These are phyloP conservation scores for Areca catechu DNA, from an alignment of 176 grass and related monocot species.

Conservation along the genomic window DNA sequence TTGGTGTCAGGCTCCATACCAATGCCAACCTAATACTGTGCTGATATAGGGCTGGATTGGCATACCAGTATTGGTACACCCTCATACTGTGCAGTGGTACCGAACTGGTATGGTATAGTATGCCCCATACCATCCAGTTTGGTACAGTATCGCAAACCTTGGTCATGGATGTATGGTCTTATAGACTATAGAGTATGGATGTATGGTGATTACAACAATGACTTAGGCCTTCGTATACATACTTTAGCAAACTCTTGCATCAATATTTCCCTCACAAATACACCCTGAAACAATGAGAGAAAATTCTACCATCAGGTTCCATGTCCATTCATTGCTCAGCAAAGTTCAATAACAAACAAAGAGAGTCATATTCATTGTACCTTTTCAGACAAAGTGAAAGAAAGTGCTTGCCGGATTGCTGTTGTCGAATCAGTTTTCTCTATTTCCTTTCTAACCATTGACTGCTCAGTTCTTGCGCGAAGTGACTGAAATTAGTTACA, in stretches of 20 bases:
- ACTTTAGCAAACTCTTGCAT: conserved; percentile 93
- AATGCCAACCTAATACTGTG: too few relatives aligned
- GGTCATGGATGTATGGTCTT: too few relatives aligned
- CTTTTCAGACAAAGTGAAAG: conserved; percentile 84
- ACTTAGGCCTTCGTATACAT: not conserved
- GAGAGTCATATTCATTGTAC: conserved; percentile 27
- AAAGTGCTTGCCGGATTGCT: conserved; percentile 74
- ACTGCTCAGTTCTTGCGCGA: conserved; percentile 72
- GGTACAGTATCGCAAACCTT: too few relatives aligned
- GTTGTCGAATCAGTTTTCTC: conserved; percentile 38
- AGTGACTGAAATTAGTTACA: conserved; percentile 43
- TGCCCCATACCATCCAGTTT: too few relatives aligned
- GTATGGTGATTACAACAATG: too few relatives aligned
- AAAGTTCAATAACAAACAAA: conserved; percentile 18
- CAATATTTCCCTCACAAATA: conserved; percentile 96
- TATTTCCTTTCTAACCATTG: conserved; percentile 37
- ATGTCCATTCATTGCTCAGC: conserved; percentile 9
- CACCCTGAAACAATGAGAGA: conserved; percentile 52
- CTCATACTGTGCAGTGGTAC: too few relatives aligned
- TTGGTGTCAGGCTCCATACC: too few relatives aligned
- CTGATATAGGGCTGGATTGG: too few relatives aligned
- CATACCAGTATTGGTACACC: too few relatives aligned
- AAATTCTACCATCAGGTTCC: not conserved
- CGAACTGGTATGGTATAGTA: too few relatives aligned
- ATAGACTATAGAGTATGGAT: too few relatives aligned